A percentile compares a stretch with the other conserved stretches of the same genome.
Evolutionary conservation across 2,329 filamentous ascomycete species (phyloP).

Genomic region (Diaporthe ilicicola): DNA sequence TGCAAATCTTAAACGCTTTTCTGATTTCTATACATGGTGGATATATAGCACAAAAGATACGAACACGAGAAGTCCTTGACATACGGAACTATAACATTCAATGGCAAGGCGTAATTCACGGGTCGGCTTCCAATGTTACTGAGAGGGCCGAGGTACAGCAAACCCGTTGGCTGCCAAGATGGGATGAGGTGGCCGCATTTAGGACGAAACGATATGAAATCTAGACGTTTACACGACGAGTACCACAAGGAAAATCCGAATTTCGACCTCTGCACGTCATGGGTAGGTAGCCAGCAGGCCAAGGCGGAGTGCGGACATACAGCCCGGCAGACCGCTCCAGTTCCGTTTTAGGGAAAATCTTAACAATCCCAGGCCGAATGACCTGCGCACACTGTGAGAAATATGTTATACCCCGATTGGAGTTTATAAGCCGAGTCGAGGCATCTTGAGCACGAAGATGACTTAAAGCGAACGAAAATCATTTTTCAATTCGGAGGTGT

Average conservation of each 20-base stretch:
- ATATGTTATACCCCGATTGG: neutral
- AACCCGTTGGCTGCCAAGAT: neutral
- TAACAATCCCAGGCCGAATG: conserved; percentile 3
- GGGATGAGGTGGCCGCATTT: neutral
- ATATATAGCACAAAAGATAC: neutral
- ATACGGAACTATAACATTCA: neutral
- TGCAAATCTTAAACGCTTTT: neutral
- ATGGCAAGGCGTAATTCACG: neutral
- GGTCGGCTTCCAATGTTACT: neutral
- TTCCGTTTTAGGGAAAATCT: neutral
- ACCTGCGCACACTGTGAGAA: neutral
- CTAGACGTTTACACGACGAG: too few species aligned
- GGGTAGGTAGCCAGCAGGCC: neutral
- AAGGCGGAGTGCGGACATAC: neutral
- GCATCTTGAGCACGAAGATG: neutral
- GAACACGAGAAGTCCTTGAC: neutral
- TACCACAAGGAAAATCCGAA: neutral
- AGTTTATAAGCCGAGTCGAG: neutral
- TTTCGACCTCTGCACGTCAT: neutral
- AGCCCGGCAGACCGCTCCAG: neutral
- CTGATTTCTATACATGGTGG: neutral
- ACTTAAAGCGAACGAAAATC: neutral
- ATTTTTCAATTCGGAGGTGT: neutral
- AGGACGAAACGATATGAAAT: neutral
- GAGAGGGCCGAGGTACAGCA: neutral